Evolutionary conservation across 257 asterid species (phyloP).

Genomic region (Marsdenia floribunda): DNA sequence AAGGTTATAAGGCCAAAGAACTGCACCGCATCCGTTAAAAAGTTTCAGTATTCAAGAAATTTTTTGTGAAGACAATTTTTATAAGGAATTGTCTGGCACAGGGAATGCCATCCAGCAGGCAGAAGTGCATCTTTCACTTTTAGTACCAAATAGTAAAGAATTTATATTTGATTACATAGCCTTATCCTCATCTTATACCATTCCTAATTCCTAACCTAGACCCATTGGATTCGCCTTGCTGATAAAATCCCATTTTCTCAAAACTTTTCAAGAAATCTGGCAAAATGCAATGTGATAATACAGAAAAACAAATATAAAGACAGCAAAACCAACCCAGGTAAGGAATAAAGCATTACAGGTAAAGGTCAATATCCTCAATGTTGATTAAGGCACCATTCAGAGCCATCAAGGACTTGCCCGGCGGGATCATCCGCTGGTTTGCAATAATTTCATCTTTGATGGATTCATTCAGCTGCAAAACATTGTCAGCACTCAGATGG

Average conservation of each 20-base stretch:
- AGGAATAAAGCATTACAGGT: conserved; percentile 62
- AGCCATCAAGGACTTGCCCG: conserved; percentile 98
- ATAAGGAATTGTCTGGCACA: neutral
- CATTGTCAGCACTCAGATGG: conserved; percentile 20
- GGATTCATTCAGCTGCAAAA: conserved; percentile 82
- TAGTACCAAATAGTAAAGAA: neutral
- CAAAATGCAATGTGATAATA: neutral
- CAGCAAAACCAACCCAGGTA: conserved; percentile 11
- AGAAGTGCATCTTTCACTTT: neutral
- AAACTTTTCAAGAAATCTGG: neutral
- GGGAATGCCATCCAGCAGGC: neutral
- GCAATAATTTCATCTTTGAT: conserved; percentile 86
- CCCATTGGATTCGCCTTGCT: neutral
- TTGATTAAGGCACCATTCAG: conserved; percentile 95
- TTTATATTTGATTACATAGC: neutral
- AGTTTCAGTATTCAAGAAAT: neutral
- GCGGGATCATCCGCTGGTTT: conserved; percentile 96
- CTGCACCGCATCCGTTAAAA: neutral
- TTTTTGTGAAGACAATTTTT: neutral
- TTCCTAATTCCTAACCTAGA: conserved; percentile 1
- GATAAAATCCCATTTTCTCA: conserved; percentile 3
- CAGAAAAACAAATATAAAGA: neutral
- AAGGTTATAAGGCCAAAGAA: neutral
- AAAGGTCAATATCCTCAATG: conserved; percentile 90
- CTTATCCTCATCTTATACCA: neutral